Evolutionary conservation across 1,284 basidiomycete genomes (phyloP).

Genomic region (Pseudozyma hubeiensis): DNA sequence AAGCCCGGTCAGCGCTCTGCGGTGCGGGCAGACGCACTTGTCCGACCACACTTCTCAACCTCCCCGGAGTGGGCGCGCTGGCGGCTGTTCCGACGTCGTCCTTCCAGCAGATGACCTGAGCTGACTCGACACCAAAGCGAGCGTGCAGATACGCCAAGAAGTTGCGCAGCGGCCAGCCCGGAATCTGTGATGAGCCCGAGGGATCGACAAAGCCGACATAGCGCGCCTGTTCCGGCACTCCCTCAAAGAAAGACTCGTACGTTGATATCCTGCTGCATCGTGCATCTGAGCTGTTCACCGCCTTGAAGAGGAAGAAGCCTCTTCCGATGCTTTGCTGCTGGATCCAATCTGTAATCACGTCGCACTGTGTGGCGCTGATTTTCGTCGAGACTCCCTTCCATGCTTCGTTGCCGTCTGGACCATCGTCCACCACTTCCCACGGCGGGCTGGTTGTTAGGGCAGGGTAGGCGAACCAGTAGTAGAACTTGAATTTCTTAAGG

Average conservation of each 20-base stretch:
- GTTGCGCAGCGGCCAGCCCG: conserved; percentile 95
- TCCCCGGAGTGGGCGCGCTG: neutral
- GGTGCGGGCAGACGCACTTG: conserved; percentile 17
- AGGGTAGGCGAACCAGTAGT: conserved; percentile 98
- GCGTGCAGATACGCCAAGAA: conserved; percentile 77
- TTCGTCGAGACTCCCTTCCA: conserved; percentile 20
- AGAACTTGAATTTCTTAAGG: conserved; percentile 96
- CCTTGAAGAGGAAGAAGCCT: conserved; percentile 50
- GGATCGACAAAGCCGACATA: conserved; percentile 80
- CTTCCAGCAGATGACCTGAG: conserved; percentile 70
- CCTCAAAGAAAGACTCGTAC: conserved; percentile 71
- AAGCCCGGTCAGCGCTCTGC: neutral
- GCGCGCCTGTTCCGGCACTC: conserved; percentile 68
- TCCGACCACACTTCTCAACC: conserved; percentile 22
- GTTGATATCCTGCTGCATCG: conserved; percentile 25
- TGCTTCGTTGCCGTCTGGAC: neutral
- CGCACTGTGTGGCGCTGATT: conserved; percentile 4
- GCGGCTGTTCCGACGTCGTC: conserved; percentile 31
- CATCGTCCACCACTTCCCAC: conserved; percentile 75
- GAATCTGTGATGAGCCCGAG: conserved; percentile 79
- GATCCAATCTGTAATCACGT: conserved; percentile 13
- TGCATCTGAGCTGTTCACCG: neutral
- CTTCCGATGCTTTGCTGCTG: conserved; percentile 11
- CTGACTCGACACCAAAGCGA: conserved; percentile 69
- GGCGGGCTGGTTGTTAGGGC: conserved; percentile 75